Base-by-base conservation (phyloP, 1,284 basidiomycete genomes). In the Sporisorium scitamineum region DNA sequence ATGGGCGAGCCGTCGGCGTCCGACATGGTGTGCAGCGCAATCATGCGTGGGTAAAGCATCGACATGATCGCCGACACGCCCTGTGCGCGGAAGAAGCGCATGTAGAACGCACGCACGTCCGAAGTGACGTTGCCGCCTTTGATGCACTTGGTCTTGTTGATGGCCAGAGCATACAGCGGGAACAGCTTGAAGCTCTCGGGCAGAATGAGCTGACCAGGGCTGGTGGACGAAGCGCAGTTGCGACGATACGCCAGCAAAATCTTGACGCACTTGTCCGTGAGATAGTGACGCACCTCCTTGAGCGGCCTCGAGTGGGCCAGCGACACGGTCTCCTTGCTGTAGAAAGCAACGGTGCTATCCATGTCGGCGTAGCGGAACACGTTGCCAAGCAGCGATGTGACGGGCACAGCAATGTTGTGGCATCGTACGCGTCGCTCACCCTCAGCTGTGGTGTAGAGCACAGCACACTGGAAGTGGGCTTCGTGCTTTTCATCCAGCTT, bases 281-380 rank as follows among this genome's bases (percentile, higher is more conserved):
- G 85, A 32, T 91, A 90, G 65, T 95, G 93, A 42, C 95, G 89
- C 41, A 98, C 93, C 32, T 92, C 89, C 18, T 90, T 88, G 76
- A 95, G 88, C 76, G 90, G 89, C 80, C 91, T 90, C 86, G 92
- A 89, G 63, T 90, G 89, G 0, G 90, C 87, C 76, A 96, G 89
- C 6, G 93, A 94, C 93, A 80, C 53, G 3, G 58, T 42, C 85
- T 94, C 91, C 81, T 95, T 93, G 39, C 91, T 88, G 72, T 94
- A 86, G 83, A 92, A 88, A 32, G 90, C 89, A 11, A 96, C 89
- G 0, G 92, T 90, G 3, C 92, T 90, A 79, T 99, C 96, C 87
- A 95, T 89, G 86, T 99, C 97, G 26, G 95, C 95, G 85, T 89
- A 94, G 58, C 93, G 90, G 88, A 96, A 99, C 6, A 99, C 91